These are phyloP conservation scores for Penicillium glabrum DNA, from an alignment of 2,329 filamentous ascomycete genomes.

Conservation along the genomic window DNA sequence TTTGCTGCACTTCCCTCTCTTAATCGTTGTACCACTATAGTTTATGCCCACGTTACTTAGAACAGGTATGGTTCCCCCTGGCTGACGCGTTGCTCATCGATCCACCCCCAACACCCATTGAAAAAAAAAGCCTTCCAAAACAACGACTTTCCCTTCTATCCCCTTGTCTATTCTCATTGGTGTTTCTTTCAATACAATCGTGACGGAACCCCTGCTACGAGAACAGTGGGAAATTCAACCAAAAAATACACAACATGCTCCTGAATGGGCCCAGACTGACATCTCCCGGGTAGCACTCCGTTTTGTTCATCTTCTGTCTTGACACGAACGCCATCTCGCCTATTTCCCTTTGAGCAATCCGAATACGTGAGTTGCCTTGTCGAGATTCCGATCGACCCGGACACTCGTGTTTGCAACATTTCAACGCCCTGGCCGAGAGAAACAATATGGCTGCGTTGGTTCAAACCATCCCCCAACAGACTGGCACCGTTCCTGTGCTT, in stretches of 20 bases:
- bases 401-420: slow-evolving; percentile 15
- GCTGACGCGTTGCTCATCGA: slow-evolving; percentile 20
- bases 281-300: slow-evolving; percentile 18
- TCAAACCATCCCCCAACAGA: slow-evolving; percentile 76
- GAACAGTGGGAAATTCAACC: not conserved
- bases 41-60: slow-evolving; percentile 28
- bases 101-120: slow-evolving; percentile 7
- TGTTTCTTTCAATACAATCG: not conserved
- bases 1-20: slow-evolving; percentile 24
- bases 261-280: slow-evolving; percentile 20
- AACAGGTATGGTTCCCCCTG: slow-evolving; percentile 28
- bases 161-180: not conserved
- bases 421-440: slow-evolving; percentile 20
- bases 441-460: slow-evolving; percentile 79
- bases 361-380: slow-evolving; percentile 15
- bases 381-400: slow-evolving; percentile 22
- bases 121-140: slow-evolving; percentile 10
- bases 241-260: not conserved
- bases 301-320: slow-evolving; percentile 19
- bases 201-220: not conserved
- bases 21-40: slow-evolving; percentile 35
- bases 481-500: slow-evolving; percentile 71
- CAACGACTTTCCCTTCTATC: slow-evolving; percentile 4
- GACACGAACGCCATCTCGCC: slow-evolving; percentile 6
- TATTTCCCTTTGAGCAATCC: not conserved